Evolutionary conservation across 495 filamentous ascomycete species (phyloP), one percentile per base, ranked within the genome.

Genomic region (Aspergillus ostianus): DNA sequence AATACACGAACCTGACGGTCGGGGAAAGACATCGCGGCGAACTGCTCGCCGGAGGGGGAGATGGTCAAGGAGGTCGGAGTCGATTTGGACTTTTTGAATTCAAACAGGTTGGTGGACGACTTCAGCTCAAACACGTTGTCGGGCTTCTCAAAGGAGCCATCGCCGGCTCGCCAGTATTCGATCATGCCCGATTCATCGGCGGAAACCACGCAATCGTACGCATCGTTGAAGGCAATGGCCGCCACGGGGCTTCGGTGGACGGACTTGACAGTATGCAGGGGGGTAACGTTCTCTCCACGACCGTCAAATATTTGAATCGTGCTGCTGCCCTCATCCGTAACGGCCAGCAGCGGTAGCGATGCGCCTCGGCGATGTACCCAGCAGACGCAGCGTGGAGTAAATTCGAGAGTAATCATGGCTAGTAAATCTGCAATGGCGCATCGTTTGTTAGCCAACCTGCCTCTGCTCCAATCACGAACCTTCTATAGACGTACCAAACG

Each of bases 41-140:
- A 97, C 20, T 90, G 89, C 30, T 85, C 82, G 7, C 91, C 90
- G 0, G 89, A 88, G 0, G 93, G 91, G 0, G 93, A 96, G 47
- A 99, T 83, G 0, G 89, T 91, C 50, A 99, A 74, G n/a, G 90
- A 89, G 17, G 89, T 82, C 0, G 94, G 92, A 0, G 87, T 81
- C 0, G 91, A 93, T 69, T 96, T 98, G 47, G 91, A 82, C 73
- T 92, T 98, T 66, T 95, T 97, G 78, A 98, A 99, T 36, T 95
- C 93, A 70, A 99, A 98, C 3, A 99, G 81, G 56, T 89, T 91
- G 12, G 94, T 99, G 3, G 87, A 87, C 67, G 90, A 94, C 70
- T 99, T 99, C 67, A 89, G 88, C 51, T 89, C 81, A 68, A 95
- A 99, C 18, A 99, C 92, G 56, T 86, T 90, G 62, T 92, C 87